These are phyloP conservation scores for Achaetomium macrosporum DNA, from an alignment of 2,329 filamentous ascomycete genomes.

Conservation along the genomic window DNA sequence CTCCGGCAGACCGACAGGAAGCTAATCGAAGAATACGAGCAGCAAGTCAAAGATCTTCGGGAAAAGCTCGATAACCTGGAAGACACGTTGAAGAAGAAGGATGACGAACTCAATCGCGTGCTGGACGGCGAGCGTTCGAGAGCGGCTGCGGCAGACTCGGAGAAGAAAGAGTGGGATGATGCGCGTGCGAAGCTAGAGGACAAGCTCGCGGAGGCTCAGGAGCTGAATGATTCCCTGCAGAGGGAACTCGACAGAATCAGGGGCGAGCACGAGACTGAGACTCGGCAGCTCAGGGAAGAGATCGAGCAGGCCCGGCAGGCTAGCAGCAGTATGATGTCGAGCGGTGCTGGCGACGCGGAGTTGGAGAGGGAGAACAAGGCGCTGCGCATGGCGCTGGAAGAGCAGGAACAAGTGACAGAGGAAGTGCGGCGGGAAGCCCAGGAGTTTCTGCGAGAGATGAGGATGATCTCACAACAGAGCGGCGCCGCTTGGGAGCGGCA, in stretches of 20 bases:
- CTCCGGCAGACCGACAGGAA: constrained; percentile 57
- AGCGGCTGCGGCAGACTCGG: constrained; percentile 46
- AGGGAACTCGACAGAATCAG: constrained; percentile 71
- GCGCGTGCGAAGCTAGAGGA: constrained; percentile 62
- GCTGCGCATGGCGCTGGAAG: constrained; percentile 56
- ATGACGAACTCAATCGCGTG: constrained; percentile 52
- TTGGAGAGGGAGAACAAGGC: constrained; percentile 64
- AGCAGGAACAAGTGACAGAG: constrained; percentile 78
- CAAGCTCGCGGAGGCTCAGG: constrained; percentile 68
- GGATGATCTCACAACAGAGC: constrained; percentile 73
- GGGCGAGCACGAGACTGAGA: constrained; percentile 59
- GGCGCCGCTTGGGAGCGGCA: constrained; percentile 75
- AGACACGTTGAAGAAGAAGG: constrained; percentile 58
- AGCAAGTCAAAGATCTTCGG: constrained; percentile 67
- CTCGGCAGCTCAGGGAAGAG: constrained; percentile 57
- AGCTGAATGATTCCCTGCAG: constrained; percentile 71
- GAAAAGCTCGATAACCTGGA: constrained; percentile 70
- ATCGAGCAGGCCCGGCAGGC: constrained; percentile 42
- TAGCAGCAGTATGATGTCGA: constrained; percentile 16
- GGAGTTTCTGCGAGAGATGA: constrained; percentile 84
- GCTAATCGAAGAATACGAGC: constrained; percentile 71
- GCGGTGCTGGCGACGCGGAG: constrained; percentile 42
- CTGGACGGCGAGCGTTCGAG: constrained; percentile 54
- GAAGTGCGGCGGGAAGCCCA: constrained; percentile 82
- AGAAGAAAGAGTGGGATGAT: constrained; percentile 67